Conservation (phyloP, 176 grass and related monocot genomes). For the Juncus inflexus region DNA sequence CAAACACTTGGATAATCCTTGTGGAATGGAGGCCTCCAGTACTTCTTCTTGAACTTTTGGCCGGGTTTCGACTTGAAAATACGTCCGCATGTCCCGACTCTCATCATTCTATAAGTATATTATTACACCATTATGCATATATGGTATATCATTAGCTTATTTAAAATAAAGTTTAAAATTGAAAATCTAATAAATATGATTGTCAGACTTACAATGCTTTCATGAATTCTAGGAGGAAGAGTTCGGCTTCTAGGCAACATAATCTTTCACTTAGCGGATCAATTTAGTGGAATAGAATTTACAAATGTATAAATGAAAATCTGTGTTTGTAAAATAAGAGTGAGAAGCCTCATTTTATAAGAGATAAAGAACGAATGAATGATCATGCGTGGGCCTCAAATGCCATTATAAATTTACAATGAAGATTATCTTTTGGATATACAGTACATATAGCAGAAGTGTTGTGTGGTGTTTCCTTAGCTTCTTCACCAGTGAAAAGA, state of each 20-base stretch:
- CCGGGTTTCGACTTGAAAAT: conserved; percentile 48
- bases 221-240: conserved; percentile 54
- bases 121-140: background rate
- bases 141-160: background rate
- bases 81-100: conserved; percentile 39
- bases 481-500: conserved; percentile 10
- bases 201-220: conserved; percentile 34
- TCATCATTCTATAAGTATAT: conserved; percentile 30
- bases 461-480: conserved; percentile 17
- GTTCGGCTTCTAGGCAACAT: conserved; percentile 70
- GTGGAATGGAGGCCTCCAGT: background rate
- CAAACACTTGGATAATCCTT: conserved; percentile 30
- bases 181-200: background rate
- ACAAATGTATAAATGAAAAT: background rate
- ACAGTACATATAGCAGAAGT: background rate
- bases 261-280: background rate
- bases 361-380: conserved; percentile 9
- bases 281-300: background rate
- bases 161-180: background rate
- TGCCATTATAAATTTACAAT: conserved; percentile 1
- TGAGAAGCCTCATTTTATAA: conserved; percentile 16
- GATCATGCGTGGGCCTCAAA: conserved; percentile 2
- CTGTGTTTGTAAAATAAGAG: conserved; percentile 13
- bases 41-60: conserved; percentile 26
- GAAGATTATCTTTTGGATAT: background rate